Conservation (phyloP, 345 rosid genomes). For the Acer yangbiense region DNA sequence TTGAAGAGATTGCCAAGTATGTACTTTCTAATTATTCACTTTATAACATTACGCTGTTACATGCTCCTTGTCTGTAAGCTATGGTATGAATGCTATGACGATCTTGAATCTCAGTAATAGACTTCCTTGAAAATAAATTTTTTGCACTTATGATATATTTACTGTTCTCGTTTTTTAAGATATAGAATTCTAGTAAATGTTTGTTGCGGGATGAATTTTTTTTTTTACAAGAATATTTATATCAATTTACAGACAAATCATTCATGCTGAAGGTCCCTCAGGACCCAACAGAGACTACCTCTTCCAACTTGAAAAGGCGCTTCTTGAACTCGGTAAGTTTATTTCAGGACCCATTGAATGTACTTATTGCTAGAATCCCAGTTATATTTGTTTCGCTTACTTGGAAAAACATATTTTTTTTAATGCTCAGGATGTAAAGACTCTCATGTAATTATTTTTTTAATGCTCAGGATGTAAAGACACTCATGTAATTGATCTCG, state of each 20-base stretch:
- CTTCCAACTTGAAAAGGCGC: constrained; percentile 75
- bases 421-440: constrained; percentile 48
- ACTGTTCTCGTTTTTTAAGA: neutral
- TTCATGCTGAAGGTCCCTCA: constrained; percentile 81
- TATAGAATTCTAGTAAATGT: neutral
- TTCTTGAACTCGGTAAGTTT: constrained; percentile 53
- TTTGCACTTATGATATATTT: neutral
- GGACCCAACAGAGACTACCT: constrained; percentile 93
- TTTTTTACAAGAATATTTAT: neutral
- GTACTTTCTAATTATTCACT: constrained; percentile 17
- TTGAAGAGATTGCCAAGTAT: constrained; percentile 82
- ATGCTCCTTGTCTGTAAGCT: neutral
- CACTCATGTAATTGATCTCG: constrained; percentile 72
- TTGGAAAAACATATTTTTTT: neutral
- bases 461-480: constrained; percentile 57
- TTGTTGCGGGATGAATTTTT: neutral
- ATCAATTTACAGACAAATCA: constrained; percentile 57
- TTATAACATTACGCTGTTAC: neutral
- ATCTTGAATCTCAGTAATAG: neutral
- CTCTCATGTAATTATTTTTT: no score
- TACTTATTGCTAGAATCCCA: neutral
- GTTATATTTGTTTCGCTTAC: neutral
- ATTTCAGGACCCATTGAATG: neutral
- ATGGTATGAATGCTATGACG: neutral
- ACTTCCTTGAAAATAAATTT: neutral